These are phyloP conservation scores for Wallacemonas sp. DNA, from an alignment of 208 protist genomes.

Conservation along the genomic window DNA sequence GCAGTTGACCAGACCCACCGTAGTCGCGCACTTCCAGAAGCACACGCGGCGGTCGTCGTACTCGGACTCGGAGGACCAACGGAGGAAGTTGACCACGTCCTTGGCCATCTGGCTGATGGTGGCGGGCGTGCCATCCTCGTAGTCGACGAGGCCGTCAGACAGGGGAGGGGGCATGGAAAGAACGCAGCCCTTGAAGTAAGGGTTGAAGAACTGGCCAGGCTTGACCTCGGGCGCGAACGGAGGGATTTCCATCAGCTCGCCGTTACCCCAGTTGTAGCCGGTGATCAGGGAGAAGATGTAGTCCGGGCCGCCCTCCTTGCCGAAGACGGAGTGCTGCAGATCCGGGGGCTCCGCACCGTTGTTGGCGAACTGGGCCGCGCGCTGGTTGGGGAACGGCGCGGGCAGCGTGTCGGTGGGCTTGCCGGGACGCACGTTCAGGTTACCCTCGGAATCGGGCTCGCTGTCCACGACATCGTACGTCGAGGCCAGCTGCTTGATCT, in stretches of 20 bases:
- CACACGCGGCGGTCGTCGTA: constrained; percentile 87
- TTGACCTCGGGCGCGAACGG: constrained; percentile 86
- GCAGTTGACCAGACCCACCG: constrained; percentile 80
- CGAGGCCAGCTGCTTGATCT: constrained; percentile 95
- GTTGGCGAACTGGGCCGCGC: constrained; percentile 96
- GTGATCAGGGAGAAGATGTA: constrained; percentile 99
- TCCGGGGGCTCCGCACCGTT: constrained; percentile 98
- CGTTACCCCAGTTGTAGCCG: constrained; percentile 96
- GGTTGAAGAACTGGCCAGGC: constrained; percentile 96
- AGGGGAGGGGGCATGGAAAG: constrained; percentile 98
- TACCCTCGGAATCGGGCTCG: constrained; percentile 94
- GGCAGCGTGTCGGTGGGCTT: constrained; percentile 97
- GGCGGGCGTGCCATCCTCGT: constrained; percentile 97
- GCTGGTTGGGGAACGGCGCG: constrained; percentile 96
- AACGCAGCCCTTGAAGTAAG: constrained; percentile 98
- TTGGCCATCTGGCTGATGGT: constrained; percentile 98
- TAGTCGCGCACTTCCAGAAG: constrained; percentile 88
- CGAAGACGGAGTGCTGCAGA: constrained; percentile 97
- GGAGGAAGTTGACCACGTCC: constrained; percentile 95
- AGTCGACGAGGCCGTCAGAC: constrained; percentile 96
- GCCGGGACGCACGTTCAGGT: constrained; percentile 96
- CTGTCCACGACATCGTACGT: constrained; percentile 95
- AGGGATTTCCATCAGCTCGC: constrained; percentile 85
- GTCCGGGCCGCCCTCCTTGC: constrained; percentile 93
- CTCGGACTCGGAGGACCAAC: constrained; percentile 89